These are phyloP conservation scores for Aristolochia contorta DNA, from an alignment of 164 flowering plant species.

Conservation along the genomic window DNA sequence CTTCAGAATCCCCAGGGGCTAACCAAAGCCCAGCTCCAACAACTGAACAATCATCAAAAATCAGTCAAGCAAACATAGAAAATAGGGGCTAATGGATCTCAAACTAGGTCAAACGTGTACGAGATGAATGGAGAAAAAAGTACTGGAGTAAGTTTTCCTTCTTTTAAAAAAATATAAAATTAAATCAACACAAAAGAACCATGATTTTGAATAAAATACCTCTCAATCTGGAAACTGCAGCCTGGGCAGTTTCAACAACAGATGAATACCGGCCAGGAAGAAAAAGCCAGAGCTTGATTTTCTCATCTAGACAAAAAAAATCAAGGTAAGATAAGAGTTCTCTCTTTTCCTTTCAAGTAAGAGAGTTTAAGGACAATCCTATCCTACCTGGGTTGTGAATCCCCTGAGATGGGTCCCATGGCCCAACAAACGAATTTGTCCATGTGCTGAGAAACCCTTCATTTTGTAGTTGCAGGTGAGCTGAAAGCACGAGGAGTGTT, in stretches of 20 bases:
- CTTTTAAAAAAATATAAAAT: too few relatives aligned
- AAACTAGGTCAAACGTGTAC: too few relatives aligned
- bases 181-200: not conserved
- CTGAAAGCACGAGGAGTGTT: constrained; percentile 52
- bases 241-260: constrained; percentile 61
- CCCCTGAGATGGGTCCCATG: constrained; percentile 99
- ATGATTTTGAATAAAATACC: constrained; percentile 30
- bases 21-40: constrained; percentile 86
- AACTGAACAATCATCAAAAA: constrained; percentile 25
- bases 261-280: constrained; percentile 80
- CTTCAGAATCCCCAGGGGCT: constrained; percentile 98
- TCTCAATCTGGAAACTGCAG: constrained; percentile 72
- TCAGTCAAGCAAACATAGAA: not conserved
- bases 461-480: constrained; percentile 85
- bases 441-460: constrained; percentile 85
- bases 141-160: too few relatives aligned
- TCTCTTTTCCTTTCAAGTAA: not conserved
- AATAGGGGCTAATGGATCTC: not conserved
- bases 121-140: too few relatives aligned
- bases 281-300: constrained; percentile 97
- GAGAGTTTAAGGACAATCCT: not conserved
- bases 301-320: constrained; percentile 60
- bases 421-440: constrained; percentile 98
- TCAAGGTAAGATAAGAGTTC: not conserved
- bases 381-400: constrained; percentile 83